phyloP scores from a whole-genome alignment of 768 basidiomycete species.

The Rhizopogon vulgaris region DNA sequence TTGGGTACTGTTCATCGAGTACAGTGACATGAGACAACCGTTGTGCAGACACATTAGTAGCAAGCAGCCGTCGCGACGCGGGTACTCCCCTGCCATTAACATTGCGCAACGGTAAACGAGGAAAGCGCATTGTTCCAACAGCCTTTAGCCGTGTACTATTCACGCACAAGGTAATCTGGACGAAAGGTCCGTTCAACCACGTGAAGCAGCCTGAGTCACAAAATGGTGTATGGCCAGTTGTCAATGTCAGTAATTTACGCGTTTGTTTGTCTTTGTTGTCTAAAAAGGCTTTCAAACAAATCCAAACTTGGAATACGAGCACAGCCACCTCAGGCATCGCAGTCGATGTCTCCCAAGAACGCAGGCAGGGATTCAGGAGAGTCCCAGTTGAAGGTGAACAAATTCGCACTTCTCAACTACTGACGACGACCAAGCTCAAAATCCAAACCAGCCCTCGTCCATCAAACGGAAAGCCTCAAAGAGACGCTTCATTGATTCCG shows the following conservation, averaged over 20 bases:
- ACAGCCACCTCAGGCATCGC: neutral
- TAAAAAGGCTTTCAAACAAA: neutral
- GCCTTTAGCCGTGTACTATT: neutral
- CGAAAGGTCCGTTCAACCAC: too few species aligned
- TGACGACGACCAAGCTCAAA: neutral
- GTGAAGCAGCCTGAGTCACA: too few species aligned
- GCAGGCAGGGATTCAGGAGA: conserved; percentile 3
- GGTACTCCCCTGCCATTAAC: neutral
- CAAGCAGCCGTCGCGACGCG: conserved; percentile 10
- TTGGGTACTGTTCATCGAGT: conserved; percentile 60
- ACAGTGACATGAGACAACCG: conserved; percentile 35
- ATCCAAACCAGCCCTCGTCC: conserved; percentile 13
- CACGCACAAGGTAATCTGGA: too few species aligned
- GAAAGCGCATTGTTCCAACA: conserved; percentile 11
- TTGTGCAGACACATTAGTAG: conserved; percentile 8
- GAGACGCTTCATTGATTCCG: conserved; percentile 29
- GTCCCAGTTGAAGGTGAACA: conserved; percentile 17
- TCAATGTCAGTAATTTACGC: conserved; percentile 4
- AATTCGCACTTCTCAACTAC: neutral
- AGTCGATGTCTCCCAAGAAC: conserved; percentile 2
- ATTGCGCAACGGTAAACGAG: conserved; percentile 2
- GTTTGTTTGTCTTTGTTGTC: conserved; percentile 16
- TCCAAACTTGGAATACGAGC: conserved; percentile 8
- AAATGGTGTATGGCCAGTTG: too few species aligned
- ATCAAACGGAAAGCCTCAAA: conserved; percentile 17